Percentiles rank a stretch among this genome's conserved stretches.
phyloP scores from a whole-genome alignment of 2,329 filamentous ascomycete genomes.

The Ceratocystis lukuohia region DNA sequence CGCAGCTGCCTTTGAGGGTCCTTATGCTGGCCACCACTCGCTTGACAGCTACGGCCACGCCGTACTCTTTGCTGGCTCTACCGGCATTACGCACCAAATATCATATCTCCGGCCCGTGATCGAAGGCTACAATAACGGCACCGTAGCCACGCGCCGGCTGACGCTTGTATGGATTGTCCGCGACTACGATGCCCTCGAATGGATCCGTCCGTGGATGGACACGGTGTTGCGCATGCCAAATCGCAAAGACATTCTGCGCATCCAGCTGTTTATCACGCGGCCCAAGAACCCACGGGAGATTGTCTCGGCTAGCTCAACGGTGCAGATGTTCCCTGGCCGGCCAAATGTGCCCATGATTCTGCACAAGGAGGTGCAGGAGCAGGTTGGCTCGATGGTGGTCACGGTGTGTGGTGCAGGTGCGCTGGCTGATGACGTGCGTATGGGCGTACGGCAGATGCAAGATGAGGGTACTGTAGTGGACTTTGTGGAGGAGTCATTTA shows the following conservation, averaged over 20 bases:
- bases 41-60: constrained; percentile 87
- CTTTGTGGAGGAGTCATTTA: constrained; percentile 67
- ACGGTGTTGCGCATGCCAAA: constrained; percentile 62
- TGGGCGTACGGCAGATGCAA: constrained; percentile 51
- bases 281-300: constrained; percentile 76
- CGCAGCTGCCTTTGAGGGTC: constrained; percentile 71
- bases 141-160: constrained; percentile 65
- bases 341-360: constrained; percentile 73
- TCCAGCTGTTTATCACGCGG: constrained; percentile 81
- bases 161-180: constrained; percentile 89
- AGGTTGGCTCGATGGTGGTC: constrained; percentile 79
- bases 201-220: constrained; percentile 80
- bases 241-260: constrained; percentile 67
- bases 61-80: constrained; percentile 80
- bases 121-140: constrained; percentile 52
- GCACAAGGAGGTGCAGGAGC: constrained; percentile 64
- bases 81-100: constrained; percentile 90
- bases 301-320: constrained; percentile 58
- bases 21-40: constrained; percentile 71
- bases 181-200: constrained; percentile 77
- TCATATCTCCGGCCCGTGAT: constrained; percentile 72
- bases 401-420: constrained; percentile 65
- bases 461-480: constrained; percentile 50
- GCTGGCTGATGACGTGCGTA: constrained; percentile 61
- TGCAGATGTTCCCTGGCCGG: constrained; percentile 84